These are phyloP conservation scores for Wallacemonas sp. DNA, from an alignment of 208 protist species.

Conservation along the genomic window DNA sequence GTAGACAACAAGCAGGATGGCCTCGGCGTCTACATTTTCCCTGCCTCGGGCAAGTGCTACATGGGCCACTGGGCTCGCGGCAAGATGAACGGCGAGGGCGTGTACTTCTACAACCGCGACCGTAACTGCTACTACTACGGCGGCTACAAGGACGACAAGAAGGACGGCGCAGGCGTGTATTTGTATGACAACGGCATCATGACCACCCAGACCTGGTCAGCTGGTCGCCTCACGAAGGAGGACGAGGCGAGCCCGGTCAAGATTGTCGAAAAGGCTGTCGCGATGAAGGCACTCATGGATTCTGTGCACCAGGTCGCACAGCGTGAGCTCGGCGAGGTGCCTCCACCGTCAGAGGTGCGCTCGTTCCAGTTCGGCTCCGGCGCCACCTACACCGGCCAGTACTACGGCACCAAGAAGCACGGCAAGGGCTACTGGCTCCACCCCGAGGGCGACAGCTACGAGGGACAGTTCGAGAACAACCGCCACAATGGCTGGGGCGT, in stretches of 20 bases:
- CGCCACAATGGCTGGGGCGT: conserved; percentile 90
- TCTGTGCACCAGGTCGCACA: conserved; percentile 60
- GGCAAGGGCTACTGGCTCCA: conserved; percentile 85
- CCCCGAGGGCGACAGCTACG: conserved; percentile 88
- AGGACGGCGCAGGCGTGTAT: conserved; percentile 79
- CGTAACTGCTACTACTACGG: conserved; percentile 68
- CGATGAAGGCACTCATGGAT: conserved; percentile 38
- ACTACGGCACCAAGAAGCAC: conserved; percentile 87
- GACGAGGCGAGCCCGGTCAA: conserved; percentile 62
- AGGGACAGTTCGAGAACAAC: conserved; percentile 86
- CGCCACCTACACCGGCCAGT: conserved; percentile 86
- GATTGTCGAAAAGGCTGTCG: conserved; percentile 45
- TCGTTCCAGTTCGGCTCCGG: conserved; percentile 89
- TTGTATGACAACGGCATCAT: conserved; percentile 82
- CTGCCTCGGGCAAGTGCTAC: conserved; percentile 70
- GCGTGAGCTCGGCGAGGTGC: conserved; percentile 52
- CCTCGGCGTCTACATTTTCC: conserved; percentile 79
- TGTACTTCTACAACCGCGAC: conserved; percentile 82
- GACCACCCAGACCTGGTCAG: conserved; percentile 76
- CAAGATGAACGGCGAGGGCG: conserved; percentile 82
- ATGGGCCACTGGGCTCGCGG: conserved; percentile 76
- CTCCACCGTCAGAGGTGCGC: conserved; percentile 58
- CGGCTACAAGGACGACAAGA: conserved; percentile 78
- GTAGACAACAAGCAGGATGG: conserved; percentile 82
- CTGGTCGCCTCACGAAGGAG: conserved; percentile 56